These are phyloP conservation scores for Trichoderma hamatum DNA, from an alignment of 2,329 filamentous ascomycete genomes.

Conservation along the genomic window DNA sequence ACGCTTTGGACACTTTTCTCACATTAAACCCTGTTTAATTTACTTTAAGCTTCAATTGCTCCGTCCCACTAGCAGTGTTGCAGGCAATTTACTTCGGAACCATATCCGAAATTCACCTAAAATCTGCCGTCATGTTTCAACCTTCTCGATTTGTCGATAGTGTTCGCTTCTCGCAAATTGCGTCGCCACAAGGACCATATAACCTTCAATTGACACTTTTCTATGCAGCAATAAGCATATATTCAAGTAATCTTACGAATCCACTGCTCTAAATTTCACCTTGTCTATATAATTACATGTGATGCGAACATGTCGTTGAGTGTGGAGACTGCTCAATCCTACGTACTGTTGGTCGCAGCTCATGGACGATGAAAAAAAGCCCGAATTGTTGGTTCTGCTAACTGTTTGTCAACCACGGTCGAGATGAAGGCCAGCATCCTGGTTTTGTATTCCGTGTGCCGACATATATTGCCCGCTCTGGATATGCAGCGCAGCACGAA, in stretches of 20 bases:
- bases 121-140: not conserved
- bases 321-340: slow-evolving; percentile 1
- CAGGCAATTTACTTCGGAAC: not conserved
- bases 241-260: not conserved
- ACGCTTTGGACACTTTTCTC: not conserved
- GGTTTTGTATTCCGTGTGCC: not conserved
- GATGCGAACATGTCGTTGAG: slow-evolving; percentile 1
- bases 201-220: not conserved
- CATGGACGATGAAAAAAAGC: not conserved
- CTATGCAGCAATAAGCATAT: not conserved
- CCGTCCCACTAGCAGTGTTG: not conserved
- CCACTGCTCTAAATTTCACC: not conserved
- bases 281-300: not conserved
- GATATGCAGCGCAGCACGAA: not conserved
- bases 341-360: not conserved
- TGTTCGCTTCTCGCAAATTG: slow-evolving; percentile 9
- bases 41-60: slow-evolving; percentile 19
- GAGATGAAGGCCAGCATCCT: not conserved
- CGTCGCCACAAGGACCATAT: not conserved
- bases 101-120: slow-evolving; percentile 11
- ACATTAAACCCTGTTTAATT: slow-evolving; percentile 9
- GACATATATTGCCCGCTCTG: not conserved
- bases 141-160: slow-evolving; percentile 21
- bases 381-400: not conserved
- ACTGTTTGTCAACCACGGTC: not conserved